phyloP scores from a whole-genome alignment of 2,329 filamentous ascomycete genomes.

The Aspergillus transmontanensis region DNA sequence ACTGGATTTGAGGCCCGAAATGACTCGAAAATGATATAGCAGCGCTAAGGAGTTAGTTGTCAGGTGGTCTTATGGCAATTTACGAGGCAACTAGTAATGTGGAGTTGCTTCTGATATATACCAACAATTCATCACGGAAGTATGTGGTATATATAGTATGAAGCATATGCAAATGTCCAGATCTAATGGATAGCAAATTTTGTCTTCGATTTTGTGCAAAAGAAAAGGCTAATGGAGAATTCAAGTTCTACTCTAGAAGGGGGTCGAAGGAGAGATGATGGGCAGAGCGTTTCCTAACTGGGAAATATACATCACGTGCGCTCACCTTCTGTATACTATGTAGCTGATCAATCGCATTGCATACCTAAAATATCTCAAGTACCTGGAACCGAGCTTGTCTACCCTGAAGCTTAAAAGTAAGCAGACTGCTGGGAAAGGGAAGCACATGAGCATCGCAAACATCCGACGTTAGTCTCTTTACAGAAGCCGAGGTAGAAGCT shows the following conservation, averaged over 20 bases:
- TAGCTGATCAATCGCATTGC: background rate
- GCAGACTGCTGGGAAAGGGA: background rate
- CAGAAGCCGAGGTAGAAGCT: conserved; percentile 1
- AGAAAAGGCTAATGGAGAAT: background rate
- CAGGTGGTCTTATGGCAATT: background rate
- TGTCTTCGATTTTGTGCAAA: too few relatives aligned
- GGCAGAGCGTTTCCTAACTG: background rate
- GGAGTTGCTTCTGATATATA: background rate
- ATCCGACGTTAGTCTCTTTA: background rate
- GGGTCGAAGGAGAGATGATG: too few relatives aligned
- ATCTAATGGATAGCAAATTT: too few relatives aligned
- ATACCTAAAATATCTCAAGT: background rate
- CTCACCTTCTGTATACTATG: background rate
- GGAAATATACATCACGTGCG: background rate
- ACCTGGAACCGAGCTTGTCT: background rate
- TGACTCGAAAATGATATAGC: too few relatives aligned
- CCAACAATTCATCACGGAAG: background rate
- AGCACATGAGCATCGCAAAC: background rate
- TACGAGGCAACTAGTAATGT: background rate
- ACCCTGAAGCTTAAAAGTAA: background rate
- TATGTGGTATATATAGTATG: background rate
- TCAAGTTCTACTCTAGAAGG: background rate
- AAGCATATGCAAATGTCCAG: background rate
- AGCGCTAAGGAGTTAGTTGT: background rate
- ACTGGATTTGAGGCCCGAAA: too few relatives aligned